These are phyloP conservation scores for Dianthus caryophyllus DNA, from an alignment of 148 eudicot genomes.

Conservation along the genomic window DNA sequence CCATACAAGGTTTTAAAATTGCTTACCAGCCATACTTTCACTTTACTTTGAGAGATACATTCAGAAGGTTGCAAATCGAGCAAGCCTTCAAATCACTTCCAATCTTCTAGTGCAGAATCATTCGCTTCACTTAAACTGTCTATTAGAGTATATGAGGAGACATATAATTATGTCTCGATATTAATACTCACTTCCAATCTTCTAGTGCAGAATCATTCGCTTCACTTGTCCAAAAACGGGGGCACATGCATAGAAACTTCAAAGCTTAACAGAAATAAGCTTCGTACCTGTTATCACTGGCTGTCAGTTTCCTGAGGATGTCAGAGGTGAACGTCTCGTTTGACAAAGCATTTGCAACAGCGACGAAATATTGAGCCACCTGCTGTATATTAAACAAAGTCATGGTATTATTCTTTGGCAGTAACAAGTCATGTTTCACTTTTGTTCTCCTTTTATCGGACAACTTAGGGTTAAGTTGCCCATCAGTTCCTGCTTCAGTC, in stretches of 20 bases:
- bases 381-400: constrained; percentile 13
- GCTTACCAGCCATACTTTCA: constrained; percentile 9
- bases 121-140: too few relatives aligned
- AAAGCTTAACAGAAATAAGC: not conserved
- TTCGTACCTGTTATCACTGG: not conserved
- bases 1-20: not conserved
- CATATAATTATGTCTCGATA: too few relatives aligned
- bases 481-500: not conserved
- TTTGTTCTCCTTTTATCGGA: not conserved
- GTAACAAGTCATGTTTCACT: constrained; percentile 5
- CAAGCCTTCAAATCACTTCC: not conserved
- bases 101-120: not conserved
- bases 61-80: not conserved
- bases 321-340: constrained; percentile 9
- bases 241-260: not conserved
- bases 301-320: not conserved
- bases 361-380: constrained; percentile 5
- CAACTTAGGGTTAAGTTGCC: constrained; percentile 3
- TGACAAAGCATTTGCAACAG: not conserved
- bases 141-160: too few relatives aligned
- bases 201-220: not conserved
- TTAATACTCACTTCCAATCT: not conserved
- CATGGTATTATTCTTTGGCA: not conserved
- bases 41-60: not conserved
- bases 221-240: too few relatives aligned